phyloP scores from a whole-genome alignment of 2,329 filamentous ascomycete species.

The Fusarium pseudonygamai region DNA sequence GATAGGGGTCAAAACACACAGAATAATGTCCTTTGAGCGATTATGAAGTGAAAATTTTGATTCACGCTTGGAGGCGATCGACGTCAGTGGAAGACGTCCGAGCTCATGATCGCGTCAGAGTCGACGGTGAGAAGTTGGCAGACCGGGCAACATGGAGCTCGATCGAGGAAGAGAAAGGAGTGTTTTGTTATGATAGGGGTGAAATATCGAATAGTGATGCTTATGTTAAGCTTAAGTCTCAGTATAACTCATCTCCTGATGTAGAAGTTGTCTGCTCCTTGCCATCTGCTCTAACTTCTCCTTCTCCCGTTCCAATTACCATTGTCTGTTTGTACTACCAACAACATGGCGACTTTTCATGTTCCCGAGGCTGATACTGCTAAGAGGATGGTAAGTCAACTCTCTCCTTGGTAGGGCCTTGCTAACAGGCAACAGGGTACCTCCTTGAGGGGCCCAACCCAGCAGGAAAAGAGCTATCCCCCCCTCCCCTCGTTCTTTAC shows the following conservation, averaged over 20 bases:
- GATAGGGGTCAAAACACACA: not conserved
- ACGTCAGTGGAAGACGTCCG: not conserved
- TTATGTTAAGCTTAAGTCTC: not conserved
- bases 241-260: not conserved
- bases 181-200: not conserved
- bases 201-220: not conserved
- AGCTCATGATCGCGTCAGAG: conserved; percentile 1
- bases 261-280: not conserved
- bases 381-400: not conserved
- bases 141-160: not conserved
- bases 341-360: conserved; percentile 1
- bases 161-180: not conserved
- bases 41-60: not conserved
- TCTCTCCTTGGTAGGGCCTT: fast-evolving
- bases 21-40: not conserved
- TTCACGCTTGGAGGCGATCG: not conserved
- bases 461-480: not conserved
- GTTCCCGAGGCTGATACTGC: not conserved
- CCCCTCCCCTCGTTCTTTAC: conserved; percentile 8
- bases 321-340: not conserved
- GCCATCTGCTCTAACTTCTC: not conserved
- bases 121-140: not conserved
- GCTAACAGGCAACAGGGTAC: conserved; percentile 6
- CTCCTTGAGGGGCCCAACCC: not conserved
- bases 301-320: not conserved